phyloP scores from a whole-genome alignment of 2,329 filamentous ascomycete genomes.

The Verticillium klebahnii region DNA sequence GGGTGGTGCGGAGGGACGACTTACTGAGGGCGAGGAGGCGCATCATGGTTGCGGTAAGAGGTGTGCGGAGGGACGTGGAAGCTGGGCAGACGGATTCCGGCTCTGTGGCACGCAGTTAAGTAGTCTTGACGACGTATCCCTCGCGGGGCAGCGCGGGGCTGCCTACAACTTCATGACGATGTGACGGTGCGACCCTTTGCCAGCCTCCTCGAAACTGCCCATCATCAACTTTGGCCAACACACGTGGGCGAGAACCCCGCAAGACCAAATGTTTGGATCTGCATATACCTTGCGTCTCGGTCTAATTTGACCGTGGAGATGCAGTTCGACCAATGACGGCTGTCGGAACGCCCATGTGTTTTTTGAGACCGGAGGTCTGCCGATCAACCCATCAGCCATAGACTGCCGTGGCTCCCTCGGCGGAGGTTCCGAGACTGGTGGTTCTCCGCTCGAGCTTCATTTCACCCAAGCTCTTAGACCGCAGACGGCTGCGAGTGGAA shows the following conservation, averaged over 20 bases:
- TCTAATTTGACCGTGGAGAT: not conserved
- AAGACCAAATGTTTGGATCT: not conserved
- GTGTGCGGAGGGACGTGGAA: not conserved
- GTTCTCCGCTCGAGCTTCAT: not conserved
- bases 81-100: not conserved
- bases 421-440: not conserved
- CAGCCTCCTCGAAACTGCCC: not conserved
- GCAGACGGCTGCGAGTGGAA: too few species aligned
- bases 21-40: constrained; percentile 6
- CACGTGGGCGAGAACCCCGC: not conserved
- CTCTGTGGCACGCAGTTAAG: not conserved
- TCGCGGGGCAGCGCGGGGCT: not conserved
- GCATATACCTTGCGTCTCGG: not conserved
- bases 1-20: not conserved
- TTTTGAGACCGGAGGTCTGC: not conserved
- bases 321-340: not conserved
- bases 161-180: not conserved
- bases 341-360: not conserved
- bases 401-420: not conserved
- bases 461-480: not conserved
- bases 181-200: not conserved
- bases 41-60: not conserved
- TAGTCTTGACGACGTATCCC: not conserved
- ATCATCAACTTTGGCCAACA: not conserved
- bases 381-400: not conserved